These are phyloP conservation scores for Calonectria henricotiae DNA, from an alignment of 2,329 filamentous ascomycete genomes.

Conservation along the genomic window DNA sequence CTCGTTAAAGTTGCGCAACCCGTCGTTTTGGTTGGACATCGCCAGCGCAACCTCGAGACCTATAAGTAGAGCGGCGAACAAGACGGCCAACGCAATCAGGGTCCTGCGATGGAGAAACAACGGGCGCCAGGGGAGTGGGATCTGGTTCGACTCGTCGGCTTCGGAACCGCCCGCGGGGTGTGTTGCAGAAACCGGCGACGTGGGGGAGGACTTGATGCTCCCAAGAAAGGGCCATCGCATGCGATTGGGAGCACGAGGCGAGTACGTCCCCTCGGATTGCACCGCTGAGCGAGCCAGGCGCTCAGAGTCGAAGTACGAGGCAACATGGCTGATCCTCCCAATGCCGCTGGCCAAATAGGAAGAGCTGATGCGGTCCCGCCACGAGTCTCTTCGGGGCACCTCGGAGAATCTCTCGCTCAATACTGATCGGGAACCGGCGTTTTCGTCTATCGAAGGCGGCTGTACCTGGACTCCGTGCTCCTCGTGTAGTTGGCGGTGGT, in stretches of 20 bases:
- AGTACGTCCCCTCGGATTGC: constrained; percentile 38
- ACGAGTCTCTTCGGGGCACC: constrained; percentile 38
- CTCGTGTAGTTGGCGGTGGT: constrained; percentile 51
- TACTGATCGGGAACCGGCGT: constrained; percentile 16
- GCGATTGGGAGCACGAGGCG: constrained; percentile 32
- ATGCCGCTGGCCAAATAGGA: constrained; percentile 27
- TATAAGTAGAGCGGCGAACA: constrained; percentile 53
- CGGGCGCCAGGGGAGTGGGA: constrained; percentile 57
- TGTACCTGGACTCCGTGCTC: constrained; percentile 48
- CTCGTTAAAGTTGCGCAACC: constrained; percentile 50
- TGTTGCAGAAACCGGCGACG: constrained; percentile 35
- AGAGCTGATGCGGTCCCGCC: constrained; percentile 25
- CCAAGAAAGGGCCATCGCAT: constrained; percentile 52
- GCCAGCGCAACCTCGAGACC: constrained; percentile 54
- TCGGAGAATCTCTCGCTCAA: constrained; percentile 46
- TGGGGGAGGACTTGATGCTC: constrained; percentile 46
- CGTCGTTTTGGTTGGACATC: constrained; percentile 54
- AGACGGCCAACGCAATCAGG: constrained; percentile 52
- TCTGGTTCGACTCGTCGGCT: constrained; percentile 49
- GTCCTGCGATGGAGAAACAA: constrained; percentile 57
- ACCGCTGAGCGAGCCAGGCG: constrained; percentile 47
- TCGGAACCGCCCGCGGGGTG: constrained; percentile 34
- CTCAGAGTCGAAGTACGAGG: constrained; percentile 52
- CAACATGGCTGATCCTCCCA: constrained; percentile 39
- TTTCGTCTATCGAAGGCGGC: constrained; percentile 35